Conservation (phyloP, 306 rosid genomes). For the Lathyrus tuberosus region DNA sequence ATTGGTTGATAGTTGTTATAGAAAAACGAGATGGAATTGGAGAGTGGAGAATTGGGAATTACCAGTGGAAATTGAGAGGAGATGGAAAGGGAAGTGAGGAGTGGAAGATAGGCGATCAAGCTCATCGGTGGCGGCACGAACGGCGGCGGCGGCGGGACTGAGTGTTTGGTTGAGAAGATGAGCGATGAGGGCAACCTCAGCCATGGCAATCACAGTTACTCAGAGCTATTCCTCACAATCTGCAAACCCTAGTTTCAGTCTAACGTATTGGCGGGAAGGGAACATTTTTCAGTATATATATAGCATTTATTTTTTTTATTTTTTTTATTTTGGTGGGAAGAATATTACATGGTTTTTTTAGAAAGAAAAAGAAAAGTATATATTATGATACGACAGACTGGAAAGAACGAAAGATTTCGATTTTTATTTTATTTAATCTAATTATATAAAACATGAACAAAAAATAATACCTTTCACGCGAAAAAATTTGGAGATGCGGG, state of each 20-base stretch:
- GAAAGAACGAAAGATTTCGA: too few relatives aligned
- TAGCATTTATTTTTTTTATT: too few relatives aligned
- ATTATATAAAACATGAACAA: too few relatives aligned
- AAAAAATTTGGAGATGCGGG: constrained; percentile 69
- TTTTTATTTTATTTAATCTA: too few relatives aligned
- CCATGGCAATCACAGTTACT: constrained; percentile 18
- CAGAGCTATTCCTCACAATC: background rate
- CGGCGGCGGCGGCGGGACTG: constrained; percentile 52
- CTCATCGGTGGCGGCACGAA: constrained; percentile 55
- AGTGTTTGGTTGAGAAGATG: constrained; percentile 65
- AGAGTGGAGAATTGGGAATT: background rate
- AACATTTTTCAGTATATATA: constrained; percentile 11
- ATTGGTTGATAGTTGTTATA: background rate
- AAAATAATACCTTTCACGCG: too few relatives aligned
- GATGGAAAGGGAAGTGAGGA: constrained; percentile 62
- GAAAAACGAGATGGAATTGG: background rate
- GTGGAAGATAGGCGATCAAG: constrained; percentile 64
- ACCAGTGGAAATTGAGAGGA: constrained; percentile 70
- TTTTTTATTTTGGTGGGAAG: background rate
- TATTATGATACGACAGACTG: too few relatives aligned
- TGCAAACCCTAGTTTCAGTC: constrained; percentile 53
- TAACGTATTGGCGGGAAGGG: constrained; percentile 77
- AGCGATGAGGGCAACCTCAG: constrained; percentile 57
- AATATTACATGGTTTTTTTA: too few relatives aligned
- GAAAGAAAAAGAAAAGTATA: background rate